Percentiles rank a stretch among this genome's conserved stretches.
Evolutionary conservation across 495 filamentous ascomycete genomes (phyloP).

Genomic region (Penicillium subrubescens): DNA sequence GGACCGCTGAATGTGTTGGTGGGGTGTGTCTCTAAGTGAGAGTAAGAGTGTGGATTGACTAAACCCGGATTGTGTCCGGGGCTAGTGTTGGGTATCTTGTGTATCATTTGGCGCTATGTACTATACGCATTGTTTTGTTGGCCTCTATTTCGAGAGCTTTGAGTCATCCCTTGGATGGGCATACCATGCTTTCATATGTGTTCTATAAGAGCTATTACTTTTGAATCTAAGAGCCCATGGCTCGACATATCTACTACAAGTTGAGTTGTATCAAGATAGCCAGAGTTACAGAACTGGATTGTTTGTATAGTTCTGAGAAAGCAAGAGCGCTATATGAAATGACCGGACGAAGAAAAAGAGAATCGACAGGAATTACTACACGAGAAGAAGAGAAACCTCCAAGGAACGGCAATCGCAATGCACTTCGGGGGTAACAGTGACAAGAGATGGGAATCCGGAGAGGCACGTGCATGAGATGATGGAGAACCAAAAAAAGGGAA

Average conservation of each 20-base stretch:
- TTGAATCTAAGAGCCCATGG: background rate
- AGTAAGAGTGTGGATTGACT: background rate
- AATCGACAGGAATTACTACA: conserved; percentile 24
- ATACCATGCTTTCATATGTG: background rate
- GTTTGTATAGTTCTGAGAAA: conserved; percentile 6
- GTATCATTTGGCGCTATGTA: conserved; percentile 35
- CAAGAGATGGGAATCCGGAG: conserved; percentile 33
- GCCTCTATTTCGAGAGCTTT: background rate
- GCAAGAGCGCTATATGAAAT: conserved; percentile 16
- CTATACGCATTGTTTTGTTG: conserved; percentile 28
- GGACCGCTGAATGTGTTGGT: background rate
- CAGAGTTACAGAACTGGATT: conserved; percentile 4
- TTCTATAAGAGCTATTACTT: background rate
- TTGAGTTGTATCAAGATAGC: background rate
- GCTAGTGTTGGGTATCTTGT: conserved; percentile 11
- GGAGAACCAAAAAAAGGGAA: conserved; percentile 18
- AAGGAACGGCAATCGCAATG: conserved; percentile 26
- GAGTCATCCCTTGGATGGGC: background rate
- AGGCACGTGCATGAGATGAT: conserved; percentile 30
- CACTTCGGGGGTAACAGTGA: conserved; percentile 28
- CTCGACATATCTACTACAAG: conserved; percentile 2
- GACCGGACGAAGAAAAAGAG: conserved; percentile 3
- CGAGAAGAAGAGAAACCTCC: conserved; percentile 14
- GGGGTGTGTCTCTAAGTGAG: background rate
- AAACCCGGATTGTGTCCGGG: background rate